Evolutionary conservation across 2,329 filamentous ascomycete species (phyloP), one percentile per base, ranked within the genome.

Genomic region (Fusarium globosum): DNA sequence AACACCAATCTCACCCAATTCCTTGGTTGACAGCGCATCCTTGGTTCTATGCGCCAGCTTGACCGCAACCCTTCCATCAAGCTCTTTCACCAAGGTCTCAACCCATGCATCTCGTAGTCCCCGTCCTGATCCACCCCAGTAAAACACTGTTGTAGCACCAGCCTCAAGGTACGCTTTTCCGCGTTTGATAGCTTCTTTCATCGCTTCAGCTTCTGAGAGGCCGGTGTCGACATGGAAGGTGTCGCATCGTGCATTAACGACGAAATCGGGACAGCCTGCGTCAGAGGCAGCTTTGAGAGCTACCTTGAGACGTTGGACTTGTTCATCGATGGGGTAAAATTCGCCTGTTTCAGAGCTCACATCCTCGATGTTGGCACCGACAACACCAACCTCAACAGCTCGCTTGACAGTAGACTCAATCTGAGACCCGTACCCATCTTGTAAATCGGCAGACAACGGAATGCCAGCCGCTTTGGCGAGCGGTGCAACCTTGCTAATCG

Each of bases 281-380:
- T 84, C 82, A 12, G 70, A 72, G 0, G 88, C 88, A 0, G 84
- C 82, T 1, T 78, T 68, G 15, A 89, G 61, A 0, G 83, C 86
- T 0, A 74, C 68, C 52, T 80, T 79, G 21, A 92, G 83, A 2
- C 89, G 82, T 1, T 78, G 77, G 0, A 84, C 83, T n/a, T 89
- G 88, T 21, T 85, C 85, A 0, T 85, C 83, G 2, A 86, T 61
- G 0, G 79, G 57, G 48, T 79, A 79, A 77, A 85, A 73, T 82
- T 77, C 71, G 74, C 77, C 63, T 73, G 75, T 77, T 1, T 78
- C 77, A 7, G 80, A 81, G 28, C 81, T 77, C 53, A 79, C 83
- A 63, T 92, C 90, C 68, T 91, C 89, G 6, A 92, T 83, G 73
- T 92, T 92, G 53, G 85, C 86, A 1, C 90, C 89, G 4, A 87